phyloP scores from a whole-genome alignment of 176 grass and related monocot genomes.

The Melocanna baccifera region DNA sequence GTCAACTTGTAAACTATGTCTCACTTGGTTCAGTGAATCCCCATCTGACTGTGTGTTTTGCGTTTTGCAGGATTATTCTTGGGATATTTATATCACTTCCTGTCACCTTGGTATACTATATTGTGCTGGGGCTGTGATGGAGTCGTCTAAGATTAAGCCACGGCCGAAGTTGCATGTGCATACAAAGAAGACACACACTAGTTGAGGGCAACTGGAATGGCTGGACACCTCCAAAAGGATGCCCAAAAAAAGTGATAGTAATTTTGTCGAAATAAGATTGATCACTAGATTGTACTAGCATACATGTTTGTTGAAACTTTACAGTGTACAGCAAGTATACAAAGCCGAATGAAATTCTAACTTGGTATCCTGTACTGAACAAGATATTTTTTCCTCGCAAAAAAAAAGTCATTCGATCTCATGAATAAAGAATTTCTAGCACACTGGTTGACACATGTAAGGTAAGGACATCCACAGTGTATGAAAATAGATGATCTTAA shows the following conservation, averaged over 20 bases:
- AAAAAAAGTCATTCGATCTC: too few species aligned
- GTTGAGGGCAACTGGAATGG: not conserved
- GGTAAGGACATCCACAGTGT: too few species aligned
- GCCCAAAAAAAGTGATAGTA: not conserved
- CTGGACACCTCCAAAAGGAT: not conserved
- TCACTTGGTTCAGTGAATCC: not conserved
- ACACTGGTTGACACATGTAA: too few species aligned
- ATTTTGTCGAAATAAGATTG: not conserved
- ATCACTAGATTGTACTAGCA: not conserved
- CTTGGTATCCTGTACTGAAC: too few species aligned
- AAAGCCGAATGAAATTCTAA: too few species aligned
- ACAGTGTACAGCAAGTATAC: not conserved
- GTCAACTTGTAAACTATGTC: not conserved
- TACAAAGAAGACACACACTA: not conserved
- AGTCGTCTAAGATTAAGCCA: not conserved
- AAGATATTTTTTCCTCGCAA: too few species aligned
- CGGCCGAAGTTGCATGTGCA: not conserved
- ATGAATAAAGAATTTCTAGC: too few species aligned
- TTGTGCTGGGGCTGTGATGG: constrained; percentile 44
- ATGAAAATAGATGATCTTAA: too few species aligned
- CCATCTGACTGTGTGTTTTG: not conserved
- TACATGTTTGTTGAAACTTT: not conserved
- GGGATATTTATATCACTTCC: constrained; percentile 78
- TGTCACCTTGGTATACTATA: constrained; percentile 76
- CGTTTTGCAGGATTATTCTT: constrained; percentile 62